Conservation (phyloP, 371 early-diverging fungal species). For the Fennellomyces sp. region DNA sequence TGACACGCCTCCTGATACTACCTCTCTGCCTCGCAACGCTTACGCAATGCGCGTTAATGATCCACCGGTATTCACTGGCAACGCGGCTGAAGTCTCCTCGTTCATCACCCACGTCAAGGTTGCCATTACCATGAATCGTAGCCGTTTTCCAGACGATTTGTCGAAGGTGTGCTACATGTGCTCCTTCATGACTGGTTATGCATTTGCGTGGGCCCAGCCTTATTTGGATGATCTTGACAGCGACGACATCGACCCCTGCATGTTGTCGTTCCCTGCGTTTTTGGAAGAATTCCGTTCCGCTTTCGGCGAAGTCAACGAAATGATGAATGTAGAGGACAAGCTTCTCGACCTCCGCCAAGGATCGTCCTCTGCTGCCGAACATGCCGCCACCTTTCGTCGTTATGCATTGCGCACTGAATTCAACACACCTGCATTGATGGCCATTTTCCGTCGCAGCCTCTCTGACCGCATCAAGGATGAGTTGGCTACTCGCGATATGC, state of each 20-base stretch:
- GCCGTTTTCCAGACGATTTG: neutral
- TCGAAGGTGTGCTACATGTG: slow-evolving; percentile 4
- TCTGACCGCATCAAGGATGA: slow-evolving; percentile 5
- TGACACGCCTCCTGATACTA: too few relatives aligned
- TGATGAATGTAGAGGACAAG: neutral
- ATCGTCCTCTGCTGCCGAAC: neutral
- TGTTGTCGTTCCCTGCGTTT: neutral
- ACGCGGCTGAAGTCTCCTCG: neutral
- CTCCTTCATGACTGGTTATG: slow-evolving; percentile 6
- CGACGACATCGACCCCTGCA: slow-evolving; percentile 3
- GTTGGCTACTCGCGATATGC: slow-evolving; percentile 14
- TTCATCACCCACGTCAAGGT: neutral
- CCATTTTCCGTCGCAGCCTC: slow-evolving; percentile 8
- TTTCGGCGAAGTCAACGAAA: slow-evolving; percentile 5
- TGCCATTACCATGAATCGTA: neutral
- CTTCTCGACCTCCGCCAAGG: neutral
- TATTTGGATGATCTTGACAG: slow-evolving; percentile 2
- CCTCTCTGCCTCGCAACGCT: too few relatives aligned
- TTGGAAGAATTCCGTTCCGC: neutral
- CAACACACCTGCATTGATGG: slow-evolving; percentile 3
- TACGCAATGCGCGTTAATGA: neutral
- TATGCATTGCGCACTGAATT: slow-evolving; percentile 8
- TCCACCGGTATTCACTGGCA: slow-evolving; percentile 5
- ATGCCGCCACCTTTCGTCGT: slow-evolving; percentile 10
- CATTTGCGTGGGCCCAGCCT: slow-evolving; percentile 4